These are phyloP conservation scores for Septoria linicola DNA, from an alignment of 2,329 filamentous ascomycete genomes.

Conservation along the genomic window DNA sequence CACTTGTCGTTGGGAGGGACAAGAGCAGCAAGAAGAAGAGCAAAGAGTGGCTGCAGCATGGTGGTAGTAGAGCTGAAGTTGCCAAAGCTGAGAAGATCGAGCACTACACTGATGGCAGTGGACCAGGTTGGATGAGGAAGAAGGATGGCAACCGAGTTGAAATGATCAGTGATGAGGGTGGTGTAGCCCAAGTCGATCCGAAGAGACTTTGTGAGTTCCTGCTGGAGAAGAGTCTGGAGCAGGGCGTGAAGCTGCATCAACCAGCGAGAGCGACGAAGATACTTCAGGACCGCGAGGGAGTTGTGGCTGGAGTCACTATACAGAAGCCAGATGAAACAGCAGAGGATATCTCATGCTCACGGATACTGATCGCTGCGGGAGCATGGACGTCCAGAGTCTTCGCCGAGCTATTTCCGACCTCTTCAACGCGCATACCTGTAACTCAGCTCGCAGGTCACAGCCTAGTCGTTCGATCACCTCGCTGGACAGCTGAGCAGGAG, in stretches of 20 bases:
- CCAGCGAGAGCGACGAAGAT: conserved; percentile 59
- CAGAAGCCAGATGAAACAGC: conserved; percentile 48
- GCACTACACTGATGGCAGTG: conserved; percentile 34
- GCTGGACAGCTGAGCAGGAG: conserved; percentile 51
- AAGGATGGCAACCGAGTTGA: conserved; percentile 58
- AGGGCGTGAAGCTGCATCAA: conserved; percentile 66
- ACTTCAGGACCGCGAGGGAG: conserved; percentile 50
- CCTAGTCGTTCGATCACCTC: conserved; percentile 63
- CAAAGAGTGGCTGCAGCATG: conserved; percentile 64
- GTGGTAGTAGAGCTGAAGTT: conserved; percentile 60
- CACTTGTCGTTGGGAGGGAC: conserved; percentile 51
- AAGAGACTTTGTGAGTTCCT: conserved; percentile 65
- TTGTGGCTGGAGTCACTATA: conserved; percentile 56
- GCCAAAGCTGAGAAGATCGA: conserved; percentile 41
- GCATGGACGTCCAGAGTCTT: conserved; percentile 71
- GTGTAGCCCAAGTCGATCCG: conserved; percentile 68
- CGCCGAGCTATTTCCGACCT: conserved; percentile 59
- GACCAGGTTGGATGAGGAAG: conserved; percentile 60
- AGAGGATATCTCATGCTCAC: conserved; percentile 57
- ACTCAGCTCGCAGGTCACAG: conserved; percentile 69
- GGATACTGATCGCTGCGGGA: conserved; percentile 66
- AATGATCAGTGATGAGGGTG: conserved; percentile 60
- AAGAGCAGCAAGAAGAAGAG: conserved; percentile 26
- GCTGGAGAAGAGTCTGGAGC: conserved; percentile 54
- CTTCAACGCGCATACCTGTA: conserved; percentile 56